Evolutionary conservation across 768 basidiomycete genomes (phyloP).

Genomic region (Naematelia encephala): DNA sequence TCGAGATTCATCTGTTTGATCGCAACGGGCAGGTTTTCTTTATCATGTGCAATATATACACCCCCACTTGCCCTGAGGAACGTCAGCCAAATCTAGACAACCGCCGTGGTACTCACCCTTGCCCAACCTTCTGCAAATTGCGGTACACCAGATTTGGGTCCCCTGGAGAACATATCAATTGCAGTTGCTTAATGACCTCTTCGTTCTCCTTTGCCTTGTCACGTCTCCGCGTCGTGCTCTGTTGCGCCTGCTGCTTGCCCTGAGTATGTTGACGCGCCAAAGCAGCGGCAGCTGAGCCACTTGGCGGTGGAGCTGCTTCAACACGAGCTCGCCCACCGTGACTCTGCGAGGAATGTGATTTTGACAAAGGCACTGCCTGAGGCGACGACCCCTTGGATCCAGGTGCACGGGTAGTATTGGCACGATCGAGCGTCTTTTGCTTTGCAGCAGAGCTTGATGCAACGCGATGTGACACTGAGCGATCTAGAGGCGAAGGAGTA

Average conservation of each 20-base stretch:
- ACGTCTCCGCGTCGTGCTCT: conserved; percentile 74
- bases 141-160: conserved; percentile 93
- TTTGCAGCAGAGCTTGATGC: conserved; percentile 67
- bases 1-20: conserved; percentile 99
- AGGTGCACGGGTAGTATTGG: conserved; percentile 77
- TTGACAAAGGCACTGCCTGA: conserved; percentile 26
- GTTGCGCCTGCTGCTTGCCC: conserved; percentile 39
- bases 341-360: conserved; percentile 51
- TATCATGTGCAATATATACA: conserved; percentile 97
- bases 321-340: conserved; percentile 6
- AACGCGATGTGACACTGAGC: conserved; percentile 68
- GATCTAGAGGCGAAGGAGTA: conserved; percentile 44
- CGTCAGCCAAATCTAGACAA: conserved; percentile 1
- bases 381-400: conserved; percentile 39
- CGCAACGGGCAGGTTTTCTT: conserved; percentile 87
- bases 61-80: conserved; percentile 80
- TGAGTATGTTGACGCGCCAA: conserved; percentile 36
- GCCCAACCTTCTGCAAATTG: conserved; percentile 92
- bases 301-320: conserved; percentile 48
- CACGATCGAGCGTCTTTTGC: conserved; percentile 74
- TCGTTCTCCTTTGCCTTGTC: conserved; percentile 69
- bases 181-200: conserved; percentile 85
- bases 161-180: conserved; percentile 93
- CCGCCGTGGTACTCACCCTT: conserved; percentile 83
- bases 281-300: conserved; percentile 61